These are phyloP conservation scores for Nakazawaea populi DNA, from an alignment of 805 yeast species.

Conservation along the genomic window DNA sequence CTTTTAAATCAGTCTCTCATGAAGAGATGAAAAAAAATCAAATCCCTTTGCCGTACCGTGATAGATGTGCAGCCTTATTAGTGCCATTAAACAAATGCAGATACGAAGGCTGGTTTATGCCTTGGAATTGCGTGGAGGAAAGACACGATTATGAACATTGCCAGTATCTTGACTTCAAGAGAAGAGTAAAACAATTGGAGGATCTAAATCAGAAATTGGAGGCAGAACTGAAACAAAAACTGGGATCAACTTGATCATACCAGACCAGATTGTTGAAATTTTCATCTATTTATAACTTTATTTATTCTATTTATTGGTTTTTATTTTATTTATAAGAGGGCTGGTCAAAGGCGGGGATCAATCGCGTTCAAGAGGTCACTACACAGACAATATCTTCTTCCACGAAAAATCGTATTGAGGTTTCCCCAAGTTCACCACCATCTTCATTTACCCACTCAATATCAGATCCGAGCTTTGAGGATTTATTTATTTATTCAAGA, in stretches of 20 bases:
- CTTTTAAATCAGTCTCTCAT: conserved; percentile 49
- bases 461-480: too few species aligned
- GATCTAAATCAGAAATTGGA: conserved; percentile 39
- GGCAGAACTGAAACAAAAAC: conserved; percentile 4
- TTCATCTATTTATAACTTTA: neutral
- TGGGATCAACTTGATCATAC: neutral
- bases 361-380: neutral
- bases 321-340: too few species aligned
- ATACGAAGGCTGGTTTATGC: conserved; percentile 47
- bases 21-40: conserved; percentile 78
- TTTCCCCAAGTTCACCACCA: too few species aligned
- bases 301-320: neutral
- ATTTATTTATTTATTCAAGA: too few species aligned
- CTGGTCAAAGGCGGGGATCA: too few species aligned
- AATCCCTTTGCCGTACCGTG: conserved; percentile 76
- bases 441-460: too few species aligned
- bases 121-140: conserved; percentile 73
- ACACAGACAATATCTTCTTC: too few species aligned
- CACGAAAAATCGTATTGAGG: too few species aligned
- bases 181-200: conserved; percentile 71
- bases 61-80: conserved; percentile 68
- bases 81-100: conserved; percentile 61
- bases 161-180: conserved; percentile 72
- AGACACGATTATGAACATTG: conserved; percentile 83
- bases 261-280: too few species aligned